phyloP scores from a whole-genome alignment of 768 basidiomycete genomes.

The Grammothele lineata region DNA sequence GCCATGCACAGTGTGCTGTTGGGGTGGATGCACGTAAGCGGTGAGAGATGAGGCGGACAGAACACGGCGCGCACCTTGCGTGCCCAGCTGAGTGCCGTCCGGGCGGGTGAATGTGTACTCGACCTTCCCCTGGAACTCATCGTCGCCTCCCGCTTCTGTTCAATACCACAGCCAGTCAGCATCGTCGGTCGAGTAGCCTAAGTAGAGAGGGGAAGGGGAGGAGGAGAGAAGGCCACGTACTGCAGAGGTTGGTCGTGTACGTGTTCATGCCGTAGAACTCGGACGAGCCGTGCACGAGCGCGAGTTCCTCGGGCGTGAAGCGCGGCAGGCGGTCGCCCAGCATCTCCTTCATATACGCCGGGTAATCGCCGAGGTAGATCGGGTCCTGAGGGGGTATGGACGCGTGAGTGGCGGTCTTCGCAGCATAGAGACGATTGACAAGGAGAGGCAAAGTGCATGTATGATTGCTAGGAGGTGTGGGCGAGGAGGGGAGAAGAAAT shows the following conservation, averaged over 20 bases:
- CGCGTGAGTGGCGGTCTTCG: no score
- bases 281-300: conserved; percentile 59
- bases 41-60: background rate
- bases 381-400: conserved; percentile 41
- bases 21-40: background rate
- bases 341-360: conserved; percentile 56
- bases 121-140: conserved; percentile 64
- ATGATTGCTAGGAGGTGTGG: no score
- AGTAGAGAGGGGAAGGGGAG: background rate
- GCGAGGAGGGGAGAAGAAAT: background rate
- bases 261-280: conserved; percentile 79
- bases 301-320: conserved; percentile 55
- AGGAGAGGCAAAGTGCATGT: no score
- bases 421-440: no score
- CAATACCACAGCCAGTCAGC: background rate
- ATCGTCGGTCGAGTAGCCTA: background rate
- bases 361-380: conserved; percentile 73
- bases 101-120: conserved; percentile 67
- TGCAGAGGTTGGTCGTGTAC: conserved; percentile 61
- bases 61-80: conserved; percentile 46
- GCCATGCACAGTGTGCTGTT: conserved; percentile 58
- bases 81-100: conserved; percentile 63
- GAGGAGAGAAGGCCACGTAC: conserved; percentile 15
- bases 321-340: conserved; percentile 54
- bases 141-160: conserved; percentile 57